phyloP scores from a whole-genome alignment of 805 yeast species.

The Myxozyma udenii region DNA sequence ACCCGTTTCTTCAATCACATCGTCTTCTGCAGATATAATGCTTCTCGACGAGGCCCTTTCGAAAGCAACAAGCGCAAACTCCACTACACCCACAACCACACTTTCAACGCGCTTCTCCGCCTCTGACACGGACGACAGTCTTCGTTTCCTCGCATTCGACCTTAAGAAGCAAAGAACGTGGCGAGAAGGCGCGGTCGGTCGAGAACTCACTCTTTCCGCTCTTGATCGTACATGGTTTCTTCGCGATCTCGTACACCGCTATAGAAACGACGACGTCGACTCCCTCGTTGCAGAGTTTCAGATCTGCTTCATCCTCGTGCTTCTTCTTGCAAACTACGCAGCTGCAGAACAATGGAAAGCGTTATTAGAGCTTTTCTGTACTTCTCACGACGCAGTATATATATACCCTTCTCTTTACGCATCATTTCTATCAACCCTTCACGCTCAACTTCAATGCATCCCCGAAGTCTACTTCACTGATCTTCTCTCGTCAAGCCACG shows the following conservation, averaged over 20 bases:
- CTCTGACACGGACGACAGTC: slow-evolving; percentile 35
- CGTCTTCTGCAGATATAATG: slow-evolving; percentile 46
- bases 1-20: slow-evolving; percentile 45
- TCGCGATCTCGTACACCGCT: slow-evolving; percentile 36
- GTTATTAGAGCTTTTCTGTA: slow-evolving; percentile 46
- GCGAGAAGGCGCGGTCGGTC: slow-evolving; percentile 40
- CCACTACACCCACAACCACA: background rate
- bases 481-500: slow-evolving; percentile 34
- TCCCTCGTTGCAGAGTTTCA: slow-evolving; percentile 54
- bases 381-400: slow-evolving; percentile 38
- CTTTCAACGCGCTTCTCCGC: background rate
- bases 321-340: slow-evolving; percentile 60
- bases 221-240: slow-evolving; percentile 64
- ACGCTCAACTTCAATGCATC: slow-evolving; percentile 41
- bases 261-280: slow-evolving; percentile 26
- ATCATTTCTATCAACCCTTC: slow-evolving; percentile 38
- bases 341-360: slow-evolving; percentile 64
- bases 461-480: slow-evolving; percentile 48
- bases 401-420: slow-evolving; percentile 35
- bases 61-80: background rate
- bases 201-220: slow-evolving; percentile 50
- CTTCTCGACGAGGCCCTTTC: slow-evolving; percentile 22
- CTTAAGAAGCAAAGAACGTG: slow-evolving; percentile 39
- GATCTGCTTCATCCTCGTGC: slow-evolving; percentile 48
- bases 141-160: slow-evolving; percentile 46